Percentiles rank a stretch among this genome's conserved stretches.
phyloP scores from a whole-genome alignment of 768 basidiomycete species.

The Lentinula edodes region DNA sequence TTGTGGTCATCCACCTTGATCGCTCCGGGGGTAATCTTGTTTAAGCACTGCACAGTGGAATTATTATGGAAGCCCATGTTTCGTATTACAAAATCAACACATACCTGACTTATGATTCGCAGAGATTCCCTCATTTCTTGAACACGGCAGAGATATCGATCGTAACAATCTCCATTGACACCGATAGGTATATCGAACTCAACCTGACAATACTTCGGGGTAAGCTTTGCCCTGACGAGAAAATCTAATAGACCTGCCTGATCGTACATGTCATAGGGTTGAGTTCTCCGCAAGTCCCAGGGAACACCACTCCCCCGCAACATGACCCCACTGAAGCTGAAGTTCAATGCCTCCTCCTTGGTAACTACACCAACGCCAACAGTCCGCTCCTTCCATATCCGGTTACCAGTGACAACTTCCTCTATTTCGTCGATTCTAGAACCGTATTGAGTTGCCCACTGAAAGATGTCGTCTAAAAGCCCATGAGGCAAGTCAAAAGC shows the following conservation, averaged over 20 bases:
- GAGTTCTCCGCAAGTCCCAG: slow-evolving; percentile 91
- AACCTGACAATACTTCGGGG: slow-evolving; percentile 41
- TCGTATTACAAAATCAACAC: slow-evolving; percentile 4
- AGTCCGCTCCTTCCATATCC: slow-evolving; percentile 97
- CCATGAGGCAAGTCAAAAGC: slow-evolving; percentile 97
- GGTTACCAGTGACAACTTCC: slow-evolving; percentile 95
- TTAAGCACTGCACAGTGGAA: slow-evolving; percentile 63
- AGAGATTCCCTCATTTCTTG: slow-evolving; percentile 97
- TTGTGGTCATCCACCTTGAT: slow-evolving; percentile 98
- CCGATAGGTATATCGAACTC: slow-evolving; percentile 98
- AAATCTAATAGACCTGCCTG: slow-evolving; percentile 44
- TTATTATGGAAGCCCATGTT: background rate
- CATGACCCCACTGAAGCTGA: slow-evolving; percentile 97
- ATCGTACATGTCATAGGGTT: slow-evolving; percentile 95
- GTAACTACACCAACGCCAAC: slow-evolving; percentile 87
- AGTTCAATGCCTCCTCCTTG: slow-evolving; percentile 87
- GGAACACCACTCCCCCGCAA: slow-evolving; percentile 87
- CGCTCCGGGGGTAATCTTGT: slow-evolving; percentile 93
- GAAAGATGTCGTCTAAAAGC: slow-evolving; percentile 97
- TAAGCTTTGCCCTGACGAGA: background rate
- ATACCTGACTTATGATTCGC: slow-evolving; percentile 75
- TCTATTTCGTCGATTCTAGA: slow-evolving; percentile 94
- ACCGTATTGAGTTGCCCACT: slow-evolving; percentile 94
- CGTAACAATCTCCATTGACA: slow-evolving; percentile 95
- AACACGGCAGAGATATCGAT: slow-evolving; percentile 94